These are phyloP conservation scores for Neurospora discreta DNA, from an alignment of 495 filamentous ascomycete genomes.

Conservation along the genomic window DNA sequence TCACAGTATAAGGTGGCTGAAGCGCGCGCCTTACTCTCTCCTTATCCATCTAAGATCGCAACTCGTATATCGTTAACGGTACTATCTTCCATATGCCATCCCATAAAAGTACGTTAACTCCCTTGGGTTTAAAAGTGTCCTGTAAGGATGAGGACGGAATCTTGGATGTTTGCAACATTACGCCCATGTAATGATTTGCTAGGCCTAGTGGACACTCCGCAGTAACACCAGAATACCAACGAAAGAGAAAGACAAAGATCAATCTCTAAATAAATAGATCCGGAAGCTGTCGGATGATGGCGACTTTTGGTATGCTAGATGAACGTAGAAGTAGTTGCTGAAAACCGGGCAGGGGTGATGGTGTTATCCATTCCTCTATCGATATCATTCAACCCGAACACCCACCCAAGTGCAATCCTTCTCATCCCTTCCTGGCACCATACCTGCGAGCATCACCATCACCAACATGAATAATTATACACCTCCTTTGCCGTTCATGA, in stretches of 20 bases:
- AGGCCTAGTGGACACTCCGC: background rate
- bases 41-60: background rate
- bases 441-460: background rate
- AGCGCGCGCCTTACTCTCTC: background rate
- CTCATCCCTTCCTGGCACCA: background rate
- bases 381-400: background rate
- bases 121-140: background rate
- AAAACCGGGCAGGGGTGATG: background rate
- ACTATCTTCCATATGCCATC: background rate
- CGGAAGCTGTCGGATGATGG: background rate
- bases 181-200: background rate
- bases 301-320: background rate
- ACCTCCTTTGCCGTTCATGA: too few species aligned
- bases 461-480: background rate
- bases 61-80: background rate
- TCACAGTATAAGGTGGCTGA: too few species aligned
- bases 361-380: background rate
- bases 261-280: background rate
- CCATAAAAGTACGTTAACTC: too few species aligned
- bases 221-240: background rate
- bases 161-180: background rate
- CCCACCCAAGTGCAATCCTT: background rate
- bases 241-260: background rate
- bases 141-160: background rate
- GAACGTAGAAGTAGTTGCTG: background rate